phyloP scores from a whole-genome alignment of 163 green algal genomes.

The Chlamydomonas reinhardtii region DNA sequence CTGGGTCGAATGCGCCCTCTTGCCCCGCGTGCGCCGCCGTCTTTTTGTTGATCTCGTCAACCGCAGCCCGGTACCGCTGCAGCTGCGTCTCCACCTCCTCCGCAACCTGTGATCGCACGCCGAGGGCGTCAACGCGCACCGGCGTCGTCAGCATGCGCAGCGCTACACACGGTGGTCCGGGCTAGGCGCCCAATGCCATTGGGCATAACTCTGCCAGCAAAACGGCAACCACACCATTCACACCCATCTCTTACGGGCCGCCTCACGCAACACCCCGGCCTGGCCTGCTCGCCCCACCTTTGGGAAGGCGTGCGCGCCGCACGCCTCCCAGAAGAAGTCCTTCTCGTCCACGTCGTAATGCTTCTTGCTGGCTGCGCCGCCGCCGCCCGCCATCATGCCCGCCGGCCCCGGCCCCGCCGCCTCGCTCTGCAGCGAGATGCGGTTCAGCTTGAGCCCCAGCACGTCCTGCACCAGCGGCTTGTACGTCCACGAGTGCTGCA shows the following conservation, averaged over 20 bases:
- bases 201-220: no score
- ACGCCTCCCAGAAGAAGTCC: slow-evolving; percentile 89
- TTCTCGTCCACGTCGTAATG: slow-evolving; percentile 89
- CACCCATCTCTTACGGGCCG: no score
- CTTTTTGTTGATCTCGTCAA: slow-evolving; percentile 93
- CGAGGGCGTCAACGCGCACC: no score
- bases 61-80: slow-evolving; percentile 89
- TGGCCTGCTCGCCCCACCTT: slow-evolving; percentile 66
- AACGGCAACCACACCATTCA: no score
- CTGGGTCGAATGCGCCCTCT: slow-evolving; percentile 63
- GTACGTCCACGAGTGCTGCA: slow-evolving; percentile 95
- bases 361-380: slow-evolving; percentile 47
- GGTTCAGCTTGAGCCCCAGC: slow-evolving; percentile 93
- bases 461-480: slow-evolving; percentile 97
- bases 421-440: slow-evolving; percentile 76
- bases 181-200: no score
- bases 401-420: slow-evolving; percentile 33
- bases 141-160: no score
- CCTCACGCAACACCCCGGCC: neutral
- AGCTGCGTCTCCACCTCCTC: slow-evolving; percentile 92
- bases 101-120: slow-evolving; percentile 77
- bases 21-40: slow-evolving; percentile 63
- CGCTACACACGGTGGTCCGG: no score
- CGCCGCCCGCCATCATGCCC: slow-evolving; percentile 11
- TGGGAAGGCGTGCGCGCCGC: slow-evolving; percentile 81